phyloP scores from a whole-genome alignment of 1,284 basidiomycete species.

The Leccinum subatratum region DNA sequence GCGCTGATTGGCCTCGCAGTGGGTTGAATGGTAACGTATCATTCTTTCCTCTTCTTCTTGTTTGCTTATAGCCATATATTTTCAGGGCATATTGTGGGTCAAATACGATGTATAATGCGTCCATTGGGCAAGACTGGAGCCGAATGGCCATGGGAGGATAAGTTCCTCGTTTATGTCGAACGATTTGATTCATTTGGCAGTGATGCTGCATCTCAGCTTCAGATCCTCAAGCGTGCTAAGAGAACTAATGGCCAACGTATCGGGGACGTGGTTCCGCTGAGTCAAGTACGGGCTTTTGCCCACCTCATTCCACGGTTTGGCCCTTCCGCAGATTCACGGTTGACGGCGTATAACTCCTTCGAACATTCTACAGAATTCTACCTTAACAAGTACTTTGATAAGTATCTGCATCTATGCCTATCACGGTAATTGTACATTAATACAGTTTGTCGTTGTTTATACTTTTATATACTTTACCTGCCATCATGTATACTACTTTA shows the following conservation, averaged over 20 bases:
- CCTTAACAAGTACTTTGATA: neutral
- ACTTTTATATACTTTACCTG: neutral
- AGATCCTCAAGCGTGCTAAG: neutral
- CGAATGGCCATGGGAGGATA: neutral
- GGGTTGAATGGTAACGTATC: neutral
- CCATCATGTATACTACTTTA: neutral
- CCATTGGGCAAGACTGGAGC: neutral
- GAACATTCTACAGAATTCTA: neutral
- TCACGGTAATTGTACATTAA: neutral
- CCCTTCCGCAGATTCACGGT: neutral
- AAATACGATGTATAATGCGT: neutral
- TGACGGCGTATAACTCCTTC: neutral
- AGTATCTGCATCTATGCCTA: neutral
- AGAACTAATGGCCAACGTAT: neutral
- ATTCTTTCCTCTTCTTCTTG: neutral
- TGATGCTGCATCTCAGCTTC: neutral
- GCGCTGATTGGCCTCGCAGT: neutral
- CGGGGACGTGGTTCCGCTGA: neutral
- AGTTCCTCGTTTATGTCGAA: neutral
- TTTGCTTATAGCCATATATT: no score
- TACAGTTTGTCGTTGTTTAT: neutral
- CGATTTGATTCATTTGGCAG: neutral
- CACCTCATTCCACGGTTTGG: neutral
- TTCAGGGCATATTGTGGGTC: neutral
- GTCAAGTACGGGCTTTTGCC: neutral